Evolutionary conservation across 768 basidiomycete genomes (phyloP).

Genomic region (Suillus cothurnatus): DNA sequence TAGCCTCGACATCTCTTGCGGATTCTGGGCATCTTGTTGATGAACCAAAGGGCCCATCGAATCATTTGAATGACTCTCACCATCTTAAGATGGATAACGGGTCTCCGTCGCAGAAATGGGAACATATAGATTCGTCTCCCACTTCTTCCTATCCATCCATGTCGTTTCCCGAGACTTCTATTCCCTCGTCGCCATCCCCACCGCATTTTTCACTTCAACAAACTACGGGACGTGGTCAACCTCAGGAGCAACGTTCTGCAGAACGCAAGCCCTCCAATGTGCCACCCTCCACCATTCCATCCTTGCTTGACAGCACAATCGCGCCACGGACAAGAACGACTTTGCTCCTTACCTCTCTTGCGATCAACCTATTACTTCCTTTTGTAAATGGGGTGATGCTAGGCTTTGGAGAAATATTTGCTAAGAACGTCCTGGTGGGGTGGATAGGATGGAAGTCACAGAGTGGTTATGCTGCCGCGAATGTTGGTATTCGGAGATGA

Average conservation of each 20-base stretch:
- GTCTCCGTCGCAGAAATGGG: constrained; percentile 65
- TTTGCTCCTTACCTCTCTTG: constrained; percentile 71
- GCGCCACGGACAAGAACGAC: constrained; percentile 54
- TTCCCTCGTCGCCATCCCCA: constrained; percentile 47
- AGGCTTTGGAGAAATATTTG: constrained; percentile 95
- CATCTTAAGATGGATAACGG: constrained; percentile 27
- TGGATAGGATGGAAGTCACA: constrained; percentile 48
- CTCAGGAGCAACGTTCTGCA: constrained; percentile 25
- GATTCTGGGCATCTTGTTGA: constrained; percentile 43
- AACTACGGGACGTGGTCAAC: constrained; percentile 28
- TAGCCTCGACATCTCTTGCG: constrained; percentile 31
- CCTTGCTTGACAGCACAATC: constrained; percentile 70
- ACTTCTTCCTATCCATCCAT: constrained; percentile 78
- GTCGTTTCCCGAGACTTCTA: constrained; percentile 67
- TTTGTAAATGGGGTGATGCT: constrained; percentile 96
- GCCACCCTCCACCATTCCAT: constrained; percentile 55
- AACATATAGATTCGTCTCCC: constrained; percentile 62
- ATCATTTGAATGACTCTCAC: constrained; percentile 24
- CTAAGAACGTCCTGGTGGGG: constrained; percentile 67
- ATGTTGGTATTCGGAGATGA: constrained; percentile 30
- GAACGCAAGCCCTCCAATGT: constrained; percentile 28
- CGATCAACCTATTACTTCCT: constrained; percentile 83
- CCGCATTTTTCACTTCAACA: constrained; percentile 25
- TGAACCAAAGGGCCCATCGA: constrained; percentile 39
- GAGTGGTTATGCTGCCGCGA: constrained; percentile 24